A percentile compares a stretch with the other conserved stretches of the same genome.
These are phyloP conservation scores for Sugiyamaella floridensis DNA, from an alignment of 805 yeast species.

Conservation along the genomic window DNA sequence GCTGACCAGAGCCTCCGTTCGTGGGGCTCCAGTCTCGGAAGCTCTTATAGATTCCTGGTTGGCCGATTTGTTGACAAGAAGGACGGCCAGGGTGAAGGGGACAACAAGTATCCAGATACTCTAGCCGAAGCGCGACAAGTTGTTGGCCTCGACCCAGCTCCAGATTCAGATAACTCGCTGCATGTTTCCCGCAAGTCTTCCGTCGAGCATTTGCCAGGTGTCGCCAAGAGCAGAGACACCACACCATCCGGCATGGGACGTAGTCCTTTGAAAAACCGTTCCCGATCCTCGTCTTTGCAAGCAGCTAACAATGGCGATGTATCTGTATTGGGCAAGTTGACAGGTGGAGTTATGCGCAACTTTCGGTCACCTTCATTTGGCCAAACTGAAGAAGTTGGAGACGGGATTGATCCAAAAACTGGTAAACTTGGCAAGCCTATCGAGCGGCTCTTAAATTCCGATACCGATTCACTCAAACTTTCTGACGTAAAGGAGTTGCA, in stretches of 20 bases:
- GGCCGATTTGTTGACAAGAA: conserved; percentile 20
- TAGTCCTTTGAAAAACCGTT: not conserved
- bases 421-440: conserved; percentile 19
- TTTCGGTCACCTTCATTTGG: conserved; percentile 15
- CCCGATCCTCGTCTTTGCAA: conserved; percentile 8
- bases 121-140: conserved; percentile 22
- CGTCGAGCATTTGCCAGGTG: not conserved
- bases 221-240: conserved; percentile 3
- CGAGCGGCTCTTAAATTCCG: conserved; percentile 17
- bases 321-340: conserved; percentile 11
- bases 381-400: conserved; percentile 1
- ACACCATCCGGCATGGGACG: not conserved
- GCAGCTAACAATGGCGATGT: not conserved
- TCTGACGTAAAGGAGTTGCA: conserved; percentile 31
- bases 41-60: conserved; percentile 27
- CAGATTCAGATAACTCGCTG: not conserved
- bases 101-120: conserved; percentile 18
- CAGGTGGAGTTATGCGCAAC: conserved; percentile 15
- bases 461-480: conserved; percentile 29
- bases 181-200: not conserved
- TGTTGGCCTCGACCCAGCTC: conserved; percentile 18
- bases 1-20: conserved; percentile 28
- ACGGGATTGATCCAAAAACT: not conserved
- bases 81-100: conserved; percentile 9
- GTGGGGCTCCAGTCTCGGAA: conserved; percentile 30